Conservation (phyloP, 371 early-diverging fungal genomes). For the Smittium culicis region DNA sequence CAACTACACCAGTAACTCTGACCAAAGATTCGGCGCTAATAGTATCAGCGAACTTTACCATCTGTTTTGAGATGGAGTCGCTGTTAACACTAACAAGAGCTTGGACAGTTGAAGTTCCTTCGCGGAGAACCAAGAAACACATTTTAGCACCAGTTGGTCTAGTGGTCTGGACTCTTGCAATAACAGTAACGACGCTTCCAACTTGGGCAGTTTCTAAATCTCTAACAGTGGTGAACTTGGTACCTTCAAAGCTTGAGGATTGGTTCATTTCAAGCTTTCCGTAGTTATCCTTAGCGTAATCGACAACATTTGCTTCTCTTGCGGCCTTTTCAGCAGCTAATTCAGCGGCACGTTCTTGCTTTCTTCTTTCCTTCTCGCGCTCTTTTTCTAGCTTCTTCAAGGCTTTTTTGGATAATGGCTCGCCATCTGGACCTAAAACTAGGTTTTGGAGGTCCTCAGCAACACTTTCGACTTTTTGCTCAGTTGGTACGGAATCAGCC, state of each 20-base stretch:
- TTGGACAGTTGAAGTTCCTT: constrained; percentile 77
- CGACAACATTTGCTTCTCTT: constrained; percentile 53
- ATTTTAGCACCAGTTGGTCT: constrained; percentile 78
- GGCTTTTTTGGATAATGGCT: constrained; percentile 81
- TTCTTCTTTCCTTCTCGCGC: constrained; percentile 68
- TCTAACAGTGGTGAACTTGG: constrained; percentile 30
- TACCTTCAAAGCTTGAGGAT: constrained; percentile 48
- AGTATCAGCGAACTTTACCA: constrained; percentile 81
- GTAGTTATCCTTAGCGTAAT: constrained; percentile 69
- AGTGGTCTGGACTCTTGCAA: constrained; percentile 81
- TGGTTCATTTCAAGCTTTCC: constrained; percentile 81
- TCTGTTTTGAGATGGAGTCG: constrained; percentile 71
- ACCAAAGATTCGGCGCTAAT: constrained; percentile 84
- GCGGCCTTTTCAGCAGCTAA: constrained; percentile 77
- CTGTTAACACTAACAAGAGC: constrained; percentile 61
- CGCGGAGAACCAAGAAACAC: constrained; percentile 86
- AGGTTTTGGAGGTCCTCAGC: constrained; percentile 41
- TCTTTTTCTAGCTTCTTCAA: constrained; percentile 88
- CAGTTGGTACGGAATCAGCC: not conserved
- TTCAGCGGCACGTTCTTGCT: constrained; percentile 59
- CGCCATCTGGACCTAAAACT: constrained; percentile 62
- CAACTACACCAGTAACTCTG: constrained; percentile 61
- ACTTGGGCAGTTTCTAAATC: constrained; percentile 46
- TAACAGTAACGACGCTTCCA: constrained; percentile 63
- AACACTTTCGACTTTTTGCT: constrained; percentile 34